Percentiles rank a stretch among this genome's conserved stretches.
Evolutionary conservation across 2,329 filamentous ascomycete genomes (phyloP).

Genomic region (Onygenales sp.): DNA sequence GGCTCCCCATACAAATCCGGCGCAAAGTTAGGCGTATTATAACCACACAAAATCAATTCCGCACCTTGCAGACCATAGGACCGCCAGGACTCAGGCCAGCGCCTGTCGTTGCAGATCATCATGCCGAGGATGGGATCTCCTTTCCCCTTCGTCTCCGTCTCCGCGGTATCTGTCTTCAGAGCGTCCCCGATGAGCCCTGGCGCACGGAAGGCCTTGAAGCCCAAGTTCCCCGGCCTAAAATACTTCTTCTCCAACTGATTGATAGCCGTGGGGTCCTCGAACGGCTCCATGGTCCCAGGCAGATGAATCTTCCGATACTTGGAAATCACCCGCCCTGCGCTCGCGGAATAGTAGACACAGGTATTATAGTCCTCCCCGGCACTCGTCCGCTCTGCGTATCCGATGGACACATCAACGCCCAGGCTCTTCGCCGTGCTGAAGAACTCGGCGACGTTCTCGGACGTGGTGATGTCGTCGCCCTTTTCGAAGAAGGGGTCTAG

Average conservation of each 20-base stretch:
- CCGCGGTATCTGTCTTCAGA: neutral
- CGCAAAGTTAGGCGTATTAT: neutral
- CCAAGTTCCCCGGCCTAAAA: neutral
- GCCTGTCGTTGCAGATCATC: slow-evolving; percentile 2
- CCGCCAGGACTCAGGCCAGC: neutral
- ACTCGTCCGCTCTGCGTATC: neutral
- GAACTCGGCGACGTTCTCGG: neutral
- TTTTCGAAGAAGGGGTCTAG: neutral
- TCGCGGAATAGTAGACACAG: neutral
- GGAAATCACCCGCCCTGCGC: neutral
- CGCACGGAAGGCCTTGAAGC: neutral
- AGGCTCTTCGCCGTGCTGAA: neutral
- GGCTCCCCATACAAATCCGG: neutral
- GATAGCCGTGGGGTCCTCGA: neutral
- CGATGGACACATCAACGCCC: neutral
- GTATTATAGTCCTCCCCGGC: neutral
- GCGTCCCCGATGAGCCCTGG: neutral
- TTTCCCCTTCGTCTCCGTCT: neutral
- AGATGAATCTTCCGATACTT: slow-evolving; percentile 2
- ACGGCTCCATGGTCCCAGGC: neutral
- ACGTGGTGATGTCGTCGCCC: slow-evolving; percentile 1
- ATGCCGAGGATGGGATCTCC: neutral
- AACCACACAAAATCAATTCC: neutral
- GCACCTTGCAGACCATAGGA: neutral
- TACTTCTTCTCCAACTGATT: neutral